Conservation (phyloP, 2,329 filamentous ascomycete genomes). For the Cercospora sojina region DNA sequence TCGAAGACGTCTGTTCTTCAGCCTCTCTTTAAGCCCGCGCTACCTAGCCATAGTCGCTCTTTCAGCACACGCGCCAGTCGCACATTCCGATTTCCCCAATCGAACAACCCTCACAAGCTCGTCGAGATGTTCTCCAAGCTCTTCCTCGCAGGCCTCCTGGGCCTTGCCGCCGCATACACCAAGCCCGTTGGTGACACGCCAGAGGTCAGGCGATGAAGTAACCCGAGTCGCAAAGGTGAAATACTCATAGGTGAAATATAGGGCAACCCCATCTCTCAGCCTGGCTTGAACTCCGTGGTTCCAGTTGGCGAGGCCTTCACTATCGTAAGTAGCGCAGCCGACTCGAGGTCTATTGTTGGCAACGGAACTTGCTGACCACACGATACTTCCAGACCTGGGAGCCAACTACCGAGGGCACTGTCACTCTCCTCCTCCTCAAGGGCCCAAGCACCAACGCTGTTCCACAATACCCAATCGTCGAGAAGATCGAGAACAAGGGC, state of each 20-base stretch:
- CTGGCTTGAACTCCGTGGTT: slow-evolving; percentile 54
- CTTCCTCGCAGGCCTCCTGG: slow-evolving; percentile 55
- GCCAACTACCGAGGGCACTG: slow-evolving; percentile 48
- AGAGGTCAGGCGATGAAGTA: slow-evolving; percentile 11
- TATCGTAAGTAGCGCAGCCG: neutral
- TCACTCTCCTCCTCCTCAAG: slow-evolving; percentile 61
- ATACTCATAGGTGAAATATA: slow-evolving; percentile 14
- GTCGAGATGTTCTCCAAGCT: slow-evolving; percentile 44
- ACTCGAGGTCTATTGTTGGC: neutral
- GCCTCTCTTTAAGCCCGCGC: slow-evolving; percentile 37
- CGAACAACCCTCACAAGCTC: slow-evolving; percentile 8
- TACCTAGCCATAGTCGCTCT: slow-evolving; percentile 29
- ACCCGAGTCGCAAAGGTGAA: neutral
- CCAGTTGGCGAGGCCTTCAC: slow-evolving; percentile 56
- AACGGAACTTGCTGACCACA: neutral
- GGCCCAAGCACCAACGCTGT: slow-evolving; percentile 57
- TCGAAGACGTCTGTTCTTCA: slow-evolving; percentile 30
- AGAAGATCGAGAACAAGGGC: slow-evolving; percentile 56
- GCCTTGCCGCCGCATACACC: slow-evolving; percentile 47
- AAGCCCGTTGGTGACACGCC: slow-evolving; percentile 36
- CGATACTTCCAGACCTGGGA: slow-evolving; percentile 50
- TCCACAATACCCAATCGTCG: slow-evolving; percentile 52
- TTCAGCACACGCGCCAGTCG: slow-evolving; percentile 15
- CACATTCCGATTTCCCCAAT: neutral
- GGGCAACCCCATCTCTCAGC: slow-evolving; percentile 58